Conservation (phyloP, 164 flowering plant species). For the Berberis thunbergii region DNA sequence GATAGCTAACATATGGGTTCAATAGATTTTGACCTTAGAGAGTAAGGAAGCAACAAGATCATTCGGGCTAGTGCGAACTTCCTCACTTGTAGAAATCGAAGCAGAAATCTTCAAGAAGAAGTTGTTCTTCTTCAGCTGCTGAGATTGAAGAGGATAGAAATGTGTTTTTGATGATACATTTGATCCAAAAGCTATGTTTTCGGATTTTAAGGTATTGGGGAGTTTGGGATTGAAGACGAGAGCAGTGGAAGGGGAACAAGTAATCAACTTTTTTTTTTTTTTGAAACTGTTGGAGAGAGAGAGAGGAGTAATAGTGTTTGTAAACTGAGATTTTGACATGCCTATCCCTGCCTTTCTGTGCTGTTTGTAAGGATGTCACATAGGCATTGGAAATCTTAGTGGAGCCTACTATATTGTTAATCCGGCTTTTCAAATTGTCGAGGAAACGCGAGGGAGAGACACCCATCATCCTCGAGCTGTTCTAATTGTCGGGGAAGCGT, state of each 20-base stretch:
- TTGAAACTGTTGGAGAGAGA: neutral
- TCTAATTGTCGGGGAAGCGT: too few relatives aligned
- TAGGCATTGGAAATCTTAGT: slow-evolving; percentile 3
- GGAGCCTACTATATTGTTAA: too few relatives aligned
- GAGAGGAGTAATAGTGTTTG: too few relatives aligned
- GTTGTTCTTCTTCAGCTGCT: neutral
- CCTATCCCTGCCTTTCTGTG: neutral
- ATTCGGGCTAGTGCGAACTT: slow-evolving; percentile 28
- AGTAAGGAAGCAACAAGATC: slow-evolving; percentile 46
- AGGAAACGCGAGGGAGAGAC: too few relatives aligned
- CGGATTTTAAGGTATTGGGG: slow-evolving; percentile 5
- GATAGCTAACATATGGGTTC: neutral
- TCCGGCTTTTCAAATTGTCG: too few relatives aligned
- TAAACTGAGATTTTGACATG: neutral
- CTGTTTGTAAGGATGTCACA: neutral
- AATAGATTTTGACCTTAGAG: slow-evolving; percentile 36
- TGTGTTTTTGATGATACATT: slow-evolving; percentile 4
- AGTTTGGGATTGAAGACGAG: slow-evolving; percentile 12
- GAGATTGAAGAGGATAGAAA: slow-evolving; percentile 8
- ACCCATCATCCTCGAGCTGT: too few relatives aligned
- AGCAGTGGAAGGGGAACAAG: slow-evolving; percentile 11
- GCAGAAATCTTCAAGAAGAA: slow-evolving; percentile 9
- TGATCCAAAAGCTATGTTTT: slow-evolving; percentile 2
- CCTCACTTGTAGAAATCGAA: slow-evolving; percentile 14
- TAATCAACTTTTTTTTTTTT: slow-evolving; percentile 1